Base-by-base conservation (phyloP, 2,329 filamentous ascomycete genomes). In the Paraconiothyrium brasiliense region DNA sequence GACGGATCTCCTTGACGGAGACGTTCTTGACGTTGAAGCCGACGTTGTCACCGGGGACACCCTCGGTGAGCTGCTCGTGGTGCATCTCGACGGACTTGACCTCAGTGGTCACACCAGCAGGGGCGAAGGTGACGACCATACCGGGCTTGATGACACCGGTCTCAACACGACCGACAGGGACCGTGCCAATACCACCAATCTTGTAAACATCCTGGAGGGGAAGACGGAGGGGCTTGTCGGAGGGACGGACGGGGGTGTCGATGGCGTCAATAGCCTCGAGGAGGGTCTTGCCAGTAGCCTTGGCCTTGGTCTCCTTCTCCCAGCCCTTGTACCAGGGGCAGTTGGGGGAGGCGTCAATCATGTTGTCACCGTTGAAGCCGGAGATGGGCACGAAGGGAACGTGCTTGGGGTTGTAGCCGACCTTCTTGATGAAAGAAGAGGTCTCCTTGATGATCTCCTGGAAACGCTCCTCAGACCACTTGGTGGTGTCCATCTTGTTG, bases 11-110 rank as follows among this genome's bases (percentile, higher is more conserved):
- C 94, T 99, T 99, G 87, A 99, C 95, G 85, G 95, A 98, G 80
- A 99, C 95, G 95, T 99, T 99, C 94, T 99, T 99, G 87, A 99
- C 94, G 92, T 99, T 99, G 94, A 99, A 99, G 79, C 95, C 95
- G 84, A 99, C 95, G 89, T 99, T 99, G 92, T 99, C 95, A 90
- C 95, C 95, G 81, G 95, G 95, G 74, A 92, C 81, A 92, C 95
- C 95, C 89, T 97, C 91, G 72, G 83, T 67, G 77, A 99, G 94
- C 91, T 97, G 94, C 89, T 97, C 93, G 93, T 98, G 94, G 90
- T 97, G 94, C 95, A 99, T 99, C 89, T 99, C 95, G 80, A 99
- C 95, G 85, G 94, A 98, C 93, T 99, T 99, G 90, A 98, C 95
- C 92, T 99, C 95, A 89, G 95, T 98, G 90, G 95, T 98, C 84